Evolutionary conservation across 495 filamentous ascomycete genomes (phyloP).

Genomic region (Trichoderma orchidacearum): DNA sequence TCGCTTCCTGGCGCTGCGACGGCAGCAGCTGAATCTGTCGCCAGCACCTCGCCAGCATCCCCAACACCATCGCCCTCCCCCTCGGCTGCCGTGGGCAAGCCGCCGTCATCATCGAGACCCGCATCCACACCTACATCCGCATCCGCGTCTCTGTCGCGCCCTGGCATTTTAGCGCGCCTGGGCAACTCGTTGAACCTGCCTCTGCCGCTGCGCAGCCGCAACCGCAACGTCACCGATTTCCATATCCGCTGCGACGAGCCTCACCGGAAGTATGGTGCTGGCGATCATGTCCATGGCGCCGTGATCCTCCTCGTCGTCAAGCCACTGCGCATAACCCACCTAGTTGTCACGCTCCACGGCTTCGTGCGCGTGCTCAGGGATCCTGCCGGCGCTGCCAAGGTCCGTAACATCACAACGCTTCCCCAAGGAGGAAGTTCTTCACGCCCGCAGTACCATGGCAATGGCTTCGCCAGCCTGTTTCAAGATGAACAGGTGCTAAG

Average conservation of each 20-base stretch:
- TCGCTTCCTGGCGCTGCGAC: background rate
- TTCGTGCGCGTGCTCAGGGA: constrained; percentile 79
- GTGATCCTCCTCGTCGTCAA: constrained; percentile 73
- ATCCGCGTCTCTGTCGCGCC: background rate
- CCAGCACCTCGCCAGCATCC: background rate
- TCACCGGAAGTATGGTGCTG: constrained; percentile 67
- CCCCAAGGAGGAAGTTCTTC: constrained; percentile 15
- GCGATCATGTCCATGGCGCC: constrained; percentile 50
- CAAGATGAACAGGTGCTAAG: constrained; percentile 84
- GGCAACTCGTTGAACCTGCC: constrained; percentile 32
- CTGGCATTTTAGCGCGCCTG: background rate
- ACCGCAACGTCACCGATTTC: constrained; percentile 67
- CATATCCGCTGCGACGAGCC: constrained; percentile 74
- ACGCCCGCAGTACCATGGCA: constrained; percentile 56
- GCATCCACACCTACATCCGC: background rate
- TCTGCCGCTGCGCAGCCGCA: constrained; percentile 45
- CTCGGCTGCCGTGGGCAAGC: background rate
- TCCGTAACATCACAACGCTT: constrained; percentile 22
- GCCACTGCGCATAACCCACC: constrained; percentile 76
- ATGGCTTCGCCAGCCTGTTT: constrained; percentile 76
- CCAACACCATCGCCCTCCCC: background rate
- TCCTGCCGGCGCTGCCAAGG: constrained; percentile 35
- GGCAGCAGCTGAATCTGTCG: too few species aligned
- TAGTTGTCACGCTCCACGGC: constrained; percentile 77
- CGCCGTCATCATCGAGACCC: background rate